These are phyloP conservation scores for Leccinum arenicola DNA, from an alignment of 768 basidiomycete genomes.

Conservation along the genomic window DNA sequence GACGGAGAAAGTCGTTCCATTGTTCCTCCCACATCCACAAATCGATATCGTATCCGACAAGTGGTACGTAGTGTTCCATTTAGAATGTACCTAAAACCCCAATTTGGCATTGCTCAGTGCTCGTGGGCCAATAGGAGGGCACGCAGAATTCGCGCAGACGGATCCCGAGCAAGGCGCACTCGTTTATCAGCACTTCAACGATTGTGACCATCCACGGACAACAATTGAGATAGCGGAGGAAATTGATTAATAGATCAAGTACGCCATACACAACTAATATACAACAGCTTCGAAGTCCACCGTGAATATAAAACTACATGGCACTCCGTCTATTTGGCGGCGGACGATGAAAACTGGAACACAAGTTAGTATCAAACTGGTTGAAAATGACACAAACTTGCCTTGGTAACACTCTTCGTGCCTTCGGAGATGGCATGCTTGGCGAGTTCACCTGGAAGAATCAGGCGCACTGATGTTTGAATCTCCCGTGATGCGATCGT, in stretches of 20 bases:
- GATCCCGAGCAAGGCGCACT: background rate
- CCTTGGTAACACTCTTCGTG: slow-evolving; percentile 70
- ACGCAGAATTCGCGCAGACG: background rate
- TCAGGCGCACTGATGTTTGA: slow-evolving; percentile 92
- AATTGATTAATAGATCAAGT: slow-evolving; percentile 29
- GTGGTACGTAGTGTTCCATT: background rate
- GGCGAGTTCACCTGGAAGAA: slow-evolving; percentile 95
- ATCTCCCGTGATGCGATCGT: slow-evolving; percentile 99
- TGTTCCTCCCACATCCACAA: background rate
- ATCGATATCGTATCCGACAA: background rate
- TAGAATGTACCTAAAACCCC: background rate
- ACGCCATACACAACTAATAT: slow-evolving; percentile 34
- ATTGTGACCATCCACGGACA: background rate
- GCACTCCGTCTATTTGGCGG: slow-evolving; percentile 35
- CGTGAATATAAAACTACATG: slow-evolving; percentile 16
- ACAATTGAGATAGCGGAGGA: background rate
- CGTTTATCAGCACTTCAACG: background rate
- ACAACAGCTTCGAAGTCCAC: slow-evolving; percentile 24
- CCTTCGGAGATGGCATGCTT: slow-evolving; percentile 99
- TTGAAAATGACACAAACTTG: slow-evolving; percentile 8
- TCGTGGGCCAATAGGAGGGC: background rate
- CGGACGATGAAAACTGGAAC: slow-evolving; percentile 42
- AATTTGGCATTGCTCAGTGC: background rate
- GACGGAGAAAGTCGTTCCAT: background rate
- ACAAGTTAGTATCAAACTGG: background rate